Conservation (phyloP, 331 rosid genomes). For the Ulmus americana region DNA sequence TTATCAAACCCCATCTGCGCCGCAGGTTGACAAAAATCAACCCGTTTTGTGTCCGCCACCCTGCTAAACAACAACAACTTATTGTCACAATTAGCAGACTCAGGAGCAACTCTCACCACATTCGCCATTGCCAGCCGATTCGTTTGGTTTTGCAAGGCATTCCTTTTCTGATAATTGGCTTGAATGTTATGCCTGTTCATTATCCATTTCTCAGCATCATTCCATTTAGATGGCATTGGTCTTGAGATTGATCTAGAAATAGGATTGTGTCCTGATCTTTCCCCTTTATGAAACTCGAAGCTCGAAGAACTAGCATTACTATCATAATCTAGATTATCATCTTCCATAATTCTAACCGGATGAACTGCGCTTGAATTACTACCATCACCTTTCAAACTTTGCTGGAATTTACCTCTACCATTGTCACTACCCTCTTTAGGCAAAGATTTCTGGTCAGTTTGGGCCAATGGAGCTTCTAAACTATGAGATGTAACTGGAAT, state of each 20-base stretch:
- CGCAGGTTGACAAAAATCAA: slow-evolving; percentile 63
- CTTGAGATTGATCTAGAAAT: slow-evolving; percentile 53
- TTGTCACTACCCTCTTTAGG: slow-evolving; percentile 37
- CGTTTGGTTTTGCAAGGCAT: slow-evolving; percentile 40
- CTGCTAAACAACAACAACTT: slow-evolving; percentile 35
- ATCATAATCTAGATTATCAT: slow-evolving; percentile 82
- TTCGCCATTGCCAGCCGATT: slow-evolving; percentile 46
- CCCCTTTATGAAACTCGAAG: slow-evolving; percentile 89
- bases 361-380: slow-evolving; percentile 63
- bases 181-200: slow-evolving; percentile 58
- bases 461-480: slow-evolving; percentile 39
- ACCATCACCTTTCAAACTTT: slow-evolving; percentile 36
- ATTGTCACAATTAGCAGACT: slow-evolving; percentile 47
- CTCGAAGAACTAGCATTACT: slow-evolving; percentile 97
- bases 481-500: slow-evolving; percentile 54
- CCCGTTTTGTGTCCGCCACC: slow-evolving; percentile 57
- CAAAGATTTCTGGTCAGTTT: slow-evolving; percentile 29
- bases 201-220: slow-evolving; percentile 95
- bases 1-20: slow-evolving; percentile 52
- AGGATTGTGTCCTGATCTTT: slow-evolving; percentile 48
- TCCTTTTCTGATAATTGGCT: slow-evolving; percentile 42
- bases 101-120: slow-evolving; percentile 74
- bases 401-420: slow-evolving; percentile 39
- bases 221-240: slow-evolving; percentile 91
- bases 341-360: slow-evolving; percentile 53